phyloP scores from a whole-genome alignment of 768 basidiomycete species.

The Hygrophoropsis aurantiaca region DNA sequence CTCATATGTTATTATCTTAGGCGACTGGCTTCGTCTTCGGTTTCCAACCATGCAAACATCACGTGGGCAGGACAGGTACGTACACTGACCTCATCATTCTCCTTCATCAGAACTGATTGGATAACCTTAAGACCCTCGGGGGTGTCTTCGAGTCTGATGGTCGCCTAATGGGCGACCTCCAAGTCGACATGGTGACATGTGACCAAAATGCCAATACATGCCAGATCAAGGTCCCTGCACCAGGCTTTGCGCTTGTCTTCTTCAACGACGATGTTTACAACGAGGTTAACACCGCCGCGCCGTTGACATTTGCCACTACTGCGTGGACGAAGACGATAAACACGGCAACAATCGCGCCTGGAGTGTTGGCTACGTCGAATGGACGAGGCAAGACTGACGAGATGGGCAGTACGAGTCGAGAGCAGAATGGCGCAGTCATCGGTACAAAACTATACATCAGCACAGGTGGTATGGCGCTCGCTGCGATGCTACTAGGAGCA shows the following conservation, averaged over 20 bases:
- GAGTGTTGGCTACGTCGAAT: conserved; percentile 39
- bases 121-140: conserved; percentile 22
- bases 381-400: conserved; percentile 23
- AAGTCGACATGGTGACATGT: conserved; percentile 19
- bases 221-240: conserved; percentile 25
- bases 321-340: conserved; percentile 25
- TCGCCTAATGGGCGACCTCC: conserved; percentile 15
- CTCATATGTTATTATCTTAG: conserved; percentile 9
- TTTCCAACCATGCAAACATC: conserved; percentile 44
- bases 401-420: conserved; percentile 25
- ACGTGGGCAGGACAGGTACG: conserved; percentile 50
- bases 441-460: neutral
- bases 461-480: neutral
- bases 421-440: neutral
- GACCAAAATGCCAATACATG: conserved; percentile 17
- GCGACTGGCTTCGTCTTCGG: conserved; percentile 35
- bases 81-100: neutral
- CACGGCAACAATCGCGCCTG: conserved; percentile 34
- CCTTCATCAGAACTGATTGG: neutral
- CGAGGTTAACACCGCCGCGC: conserved; percentile 10
- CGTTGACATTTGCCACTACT: conserved; percentile 31
- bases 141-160: conserved; percentile 24
- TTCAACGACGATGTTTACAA: conserved; percentile 7
- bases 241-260: conserved; percentile 27
- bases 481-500: too few species aligned